Evolutionary conservation across 2,329 filamentous ascomycete genomes (phyloP).

Genomic region (Alternaria sp.): DNA sequence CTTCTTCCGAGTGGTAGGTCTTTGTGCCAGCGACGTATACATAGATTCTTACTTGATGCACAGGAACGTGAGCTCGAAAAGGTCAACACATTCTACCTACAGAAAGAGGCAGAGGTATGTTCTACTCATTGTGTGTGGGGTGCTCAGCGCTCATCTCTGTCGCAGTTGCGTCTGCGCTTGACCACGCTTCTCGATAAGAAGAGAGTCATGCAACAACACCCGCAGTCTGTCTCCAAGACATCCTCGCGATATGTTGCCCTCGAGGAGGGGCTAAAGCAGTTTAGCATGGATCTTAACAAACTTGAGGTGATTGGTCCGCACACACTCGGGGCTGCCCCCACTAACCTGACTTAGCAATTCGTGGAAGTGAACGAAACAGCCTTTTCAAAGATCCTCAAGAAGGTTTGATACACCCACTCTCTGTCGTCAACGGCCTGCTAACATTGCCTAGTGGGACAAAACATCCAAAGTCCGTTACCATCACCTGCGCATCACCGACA

Average conservation of each 20-base stretch:
- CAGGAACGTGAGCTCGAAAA: slow-evolving; percentile 98
- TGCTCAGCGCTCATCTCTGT: slow-evolving; percentile 19
- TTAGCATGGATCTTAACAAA: slow-evolving; percentile 95
- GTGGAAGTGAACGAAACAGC: slow-evolving; percentile 97
- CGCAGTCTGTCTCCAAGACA: slow-evolving; percentile 77
- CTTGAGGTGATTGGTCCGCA: slow-evolving; percentile 64
- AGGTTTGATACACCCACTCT: slow-evolving; percentile 59
- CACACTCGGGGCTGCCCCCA: slow-evolving; percentile 10
- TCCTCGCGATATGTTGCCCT: slow-evolving; percentile 94
- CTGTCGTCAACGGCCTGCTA: slow-evolving; percentile 33
- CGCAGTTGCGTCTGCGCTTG: slow-evolving; percentile 89
- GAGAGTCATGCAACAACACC: slow-evolving; percentile 81
- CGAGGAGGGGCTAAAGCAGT: slow-evolving; percentile 96
- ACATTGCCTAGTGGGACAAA: slow-evolving; percentile 82
- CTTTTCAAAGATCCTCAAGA: slow-evolving; percentile 98
- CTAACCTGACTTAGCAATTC: slow-evolving; percentile 72
- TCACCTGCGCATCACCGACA: slow-evolving; percentile 18
- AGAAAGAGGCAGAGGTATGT: slow-evolving; percentile 93
- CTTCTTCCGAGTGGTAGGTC: slow-evolving; percentile 90
- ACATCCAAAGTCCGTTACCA: slow-evolving; percentile 76
- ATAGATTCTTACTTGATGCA: slow-evolving; percentile 8
- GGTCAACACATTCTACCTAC: slow-evolving; percentile 96
- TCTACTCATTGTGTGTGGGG: slow-evolving; percentile 1
- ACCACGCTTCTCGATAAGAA: slow-evolving; percentile 96
- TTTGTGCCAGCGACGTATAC: not conserved